phyloP scores from a whole-genome alignment of 805 yeast genomes.

The Saccharomycopsis oosterbeekiorum region DNA sequence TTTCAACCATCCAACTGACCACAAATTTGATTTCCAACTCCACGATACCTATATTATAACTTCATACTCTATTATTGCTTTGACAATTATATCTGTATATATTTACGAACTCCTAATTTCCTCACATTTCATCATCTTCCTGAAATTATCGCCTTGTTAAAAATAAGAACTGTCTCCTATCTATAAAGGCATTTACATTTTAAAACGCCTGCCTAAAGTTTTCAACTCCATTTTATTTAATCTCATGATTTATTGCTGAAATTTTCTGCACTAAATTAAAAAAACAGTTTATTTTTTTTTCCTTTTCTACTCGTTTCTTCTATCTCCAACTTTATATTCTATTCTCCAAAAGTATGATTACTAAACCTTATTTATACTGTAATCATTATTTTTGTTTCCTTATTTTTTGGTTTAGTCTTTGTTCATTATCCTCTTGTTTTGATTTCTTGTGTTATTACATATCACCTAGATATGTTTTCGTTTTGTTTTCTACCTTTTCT shows the following conservation, averaged over 20 bases:
- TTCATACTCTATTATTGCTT: no score
- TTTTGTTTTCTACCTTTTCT: background rate
- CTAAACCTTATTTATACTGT: background rate
- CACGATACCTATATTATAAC: no score
- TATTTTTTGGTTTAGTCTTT: background rate
- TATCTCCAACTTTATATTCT: background rate
- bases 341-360: background rate
- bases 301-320: background rate
- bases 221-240: no score
- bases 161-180: background rate
- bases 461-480: background rate
- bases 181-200: background rate
- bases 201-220: no score
- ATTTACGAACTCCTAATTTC: no score
- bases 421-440: background rate
- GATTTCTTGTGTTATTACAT: background rate
- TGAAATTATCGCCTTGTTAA: no score
- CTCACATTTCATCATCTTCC: no score
- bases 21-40: no score
- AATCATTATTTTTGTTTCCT: background rate
- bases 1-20: no score
- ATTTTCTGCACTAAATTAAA: background rate
- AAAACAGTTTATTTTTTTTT: no score
- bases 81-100: no score
- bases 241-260: no score